Evolutionary conservation across 192 early-diverging fungal species (phyloP), one percentile per base, ranked within the genome.

Genomic region (Helicostylum pulchrum): DNA sequence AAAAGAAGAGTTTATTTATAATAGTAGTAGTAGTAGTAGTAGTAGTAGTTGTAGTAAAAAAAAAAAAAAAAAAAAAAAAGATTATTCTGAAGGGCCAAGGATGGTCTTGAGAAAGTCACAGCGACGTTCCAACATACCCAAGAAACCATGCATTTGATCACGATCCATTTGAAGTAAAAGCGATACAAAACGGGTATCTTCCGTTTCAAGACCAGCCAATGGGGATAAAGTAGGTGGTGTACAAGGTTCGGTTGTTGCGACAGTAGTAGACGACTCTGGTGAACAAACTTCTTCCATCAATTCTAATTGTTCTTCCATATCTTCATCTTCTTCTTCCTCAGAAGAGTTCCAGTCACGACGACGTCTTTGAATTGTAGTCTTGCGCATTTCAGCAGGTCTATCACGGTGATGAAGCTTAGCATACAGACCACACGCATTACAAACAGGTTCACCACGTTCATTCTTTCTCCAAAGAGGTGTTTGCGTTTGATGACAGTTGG

Each of bases 391-490:
- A 0, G 73, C 70, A 7, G 80, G 78, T 20, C 78, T 70, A 53
- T 79, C 77, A 46, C 77, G 64, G 21, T 84, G 80, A 55, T 84
- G 82, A n/a, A 82, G 70, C 8, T 78, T 79, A 17, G 83, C 68
- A 62, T 84, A 84, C 6, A 84, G 70, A 9, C 89, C 88, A 69
- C 91, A 93, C 3, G 91, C 91, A 64, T 93, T 93, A 69, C 91
- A 93, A 19, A 92, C 81, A 5, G 90, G 80, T 62, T 85, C 80
- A 53, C 89, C 89, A 56, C 84, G 77, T 14, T 85, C 83, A 61
- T 90, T 85, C 58, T 90, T 85, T 6, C 91, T 83, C 91, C 91
- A 93, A 52, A 93, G 77, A 9, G 91, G 91, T 15, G 91, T 93
- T 58, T 85, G 81, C 0, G 86, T 91, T 52, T 90, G 90, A 12